Base-by-base conservation (phyloP, 1,284 basidiomycete species). In the Phenoliferia sp. region DNA sequence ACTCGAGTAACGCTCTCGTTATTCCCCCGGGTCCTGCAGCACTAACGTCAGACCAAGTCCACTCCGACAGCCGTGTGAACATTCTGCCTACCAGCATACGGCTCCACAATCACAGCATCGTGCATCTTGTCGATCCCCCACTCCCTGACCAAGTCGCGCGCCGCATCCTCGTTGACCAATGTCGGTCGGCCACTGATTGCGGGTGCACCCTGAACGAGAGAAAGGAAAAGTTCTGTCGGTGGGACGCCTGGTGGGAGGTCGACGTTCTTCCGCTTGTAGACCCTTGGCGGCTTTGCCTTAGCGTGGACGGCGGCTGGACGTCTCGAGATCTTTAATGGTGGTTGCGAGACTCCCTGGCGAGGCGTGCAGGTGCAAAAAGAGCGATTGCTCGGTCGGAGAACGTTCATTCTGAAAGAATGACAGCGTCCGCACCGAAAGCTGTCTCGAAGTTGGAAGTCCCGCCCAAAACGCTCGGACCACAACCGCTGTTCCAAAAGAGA, bases 91-190 rank as follows among this genome's bases (percentile, higher is more conserved):
- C 71, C 71, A 1, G 68, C 62, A 44, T 66, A 73, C 12, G 64
- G 16, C 15, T 73, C 72, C 12, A 73, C 55, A 9, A 73, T 64
- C 1, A 64, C 65, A 6, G 62, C 68, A 32, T 68, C 67, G 10
- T 68, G 63, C 72, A 73, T 69, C 56, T 57, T 60, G 59, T 72
- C 70, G 26, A 73, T 34, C 2, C 68, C 72, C 72, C 72, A 73
- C 3, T 59, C 66, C 34, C 63, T 61, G 12, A 73, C 70, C 7
- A 71, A 22, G 16, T 68, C 70, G 34, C 65, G 52, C 39, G 68
- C 68, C 52, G 63, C 58, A 16, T 68, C 67, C 48, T 68, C 70
- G 29, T 71, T 71, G 62, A 72, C 60, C 29, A 73, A 34, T 1
- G 59, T 62, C 59, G 72, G 70, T 32, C 72, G 32, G 5, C 29